Conservation (phyloP, 2,329 filamentous ascomycete species). For the Fusarium coffeatum region DNA sequence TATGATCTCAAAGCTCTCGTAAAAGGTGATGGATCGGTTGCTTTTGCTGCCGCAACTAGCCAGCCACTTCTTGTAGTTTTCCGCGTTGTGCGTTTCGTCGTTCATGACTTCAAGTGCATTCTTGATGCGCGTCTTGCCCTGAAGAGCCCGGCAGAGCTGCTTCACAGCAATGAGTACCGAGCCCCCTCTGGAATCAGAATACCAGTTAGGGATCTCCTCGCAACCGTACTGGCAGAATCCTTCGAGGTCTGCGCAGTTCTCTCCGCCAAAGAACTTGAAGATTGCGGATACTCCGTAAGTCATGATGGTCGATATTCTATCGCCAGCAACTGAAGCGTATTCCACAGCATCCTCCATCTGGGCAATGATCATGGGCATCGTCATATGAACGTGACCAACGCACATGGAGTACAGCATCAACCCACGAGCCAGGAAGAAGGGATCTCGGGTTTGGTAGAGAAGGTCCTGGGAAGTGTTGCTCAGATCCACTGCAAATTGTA, state of each 20-base stretch:
- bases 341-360: slow-evolving; percentile 75
- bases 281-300: slow-evolving; percentile 75
- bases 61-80: slow-evolving; percentile 70
- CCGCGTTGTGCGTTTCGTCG: slow-evolving; percentile 73
- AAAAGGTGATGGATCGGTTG: slow-evolving; percentile 73
- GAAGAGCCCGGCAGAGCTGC: slow-evolving; percentile 75
- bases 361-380: slow-evolving; percentile 67
- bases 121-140: slow-evolving; percentile 74
- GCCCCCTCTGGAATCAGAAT: slow-evolving; percentile 76
- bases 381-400: slow-evolving; percentile 75
- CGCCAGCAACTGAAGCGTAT: slow-evolving; percentile 72
- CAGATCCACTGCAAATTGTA: slow-evolving; percentile 74
- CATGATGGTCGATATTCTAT: slow-evolving; percentile 77
- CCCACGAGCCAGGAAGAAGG: slow-evolving; percentile 74
- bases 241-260: slow-evolving; percentile 76
- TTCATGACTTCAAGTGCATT: slow-evolving; percentile 69
- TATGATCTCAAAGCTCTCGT: slow-evolving; percentile 74
- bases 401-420: slow-evolving; percentile 77
- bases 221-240: slow-evolving; percentile 77
- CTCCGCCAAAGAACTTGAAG: slow-evolving; percentile 75
- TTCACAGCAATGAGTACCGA: slow-evolving; percentile 73
- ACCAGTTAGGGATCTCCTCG: slow-evolving; percentile 79
- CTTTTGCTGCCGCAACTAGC: slow-evolving; percentile 65
- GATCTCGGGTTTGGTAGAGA: slow-evolving; percentile 70
- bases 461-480: slow-evolving; percentile 72